A percentile compares a stretch with the other conserved stretches of the same genome.
Conservation (phyloP, 371 early-diverging fungal species). For the Coelomomyces lativittatus region DNA sequence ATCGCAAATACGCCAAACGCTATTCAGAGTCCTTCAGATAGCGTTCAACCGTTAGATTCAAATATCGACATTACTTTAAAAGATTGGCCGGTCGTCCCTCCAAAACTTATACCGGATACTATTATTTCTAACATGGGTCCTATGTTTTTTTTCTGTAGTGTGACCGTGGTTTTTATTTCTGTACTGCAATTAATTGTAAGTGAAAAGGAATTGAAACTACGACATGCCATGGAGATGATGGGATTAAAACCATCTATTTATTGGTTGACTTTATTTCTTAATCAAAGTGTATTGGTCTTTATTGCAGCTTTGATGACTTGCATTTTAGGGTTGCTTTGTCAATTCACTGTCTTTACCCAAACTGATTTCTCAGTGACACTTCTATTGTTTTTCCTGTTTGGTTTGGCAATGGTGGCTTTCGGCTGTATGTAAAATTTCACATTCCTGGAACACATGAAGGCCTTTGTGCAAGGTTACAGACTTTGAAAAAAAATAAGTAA, state of each 20-base stretch:
- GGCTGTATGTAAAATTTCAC: constrained; percentile 27
- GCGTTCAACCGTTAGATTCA: constrained; percentile 1
- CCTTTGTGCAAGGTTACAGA: neutral
- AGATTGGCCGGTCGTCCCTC: constrained; percentile 47
- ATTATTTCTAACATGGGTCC: constrained; percentile 32
- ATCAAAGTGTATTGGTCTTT: constrained; percentile 25
- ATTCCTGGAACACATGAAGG: neutral
- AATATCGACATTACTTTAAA: constrained; percentile 27
- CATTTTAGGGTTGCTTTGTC: constrained; percentile 34
- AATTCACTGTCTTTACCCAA: constrained; percentile 36
- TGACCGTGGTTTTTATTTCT: constrained; percentile 22
- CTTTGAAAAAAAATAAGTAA: too few species aligned
- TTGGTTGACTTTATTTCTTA: constrained; percentile 41
- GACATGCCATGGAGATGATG: constrained; percentile 54
- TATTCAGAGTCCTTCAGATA: neutral
- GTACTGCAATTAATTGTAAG: constrained; percentile 44
- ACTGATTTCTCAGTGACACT: constrained; percentile 27
- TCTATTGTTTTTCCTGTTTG: constrained; percentile 49
- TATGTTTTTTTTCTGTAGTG: constrained; percentile 50
- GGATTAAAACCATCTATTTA: constrained; percentile 39
- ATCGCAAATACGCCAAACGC: neutral
- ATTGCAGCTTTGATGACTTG: constrained; percentile 33
- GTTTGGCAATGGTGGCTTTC: constrained; percentile 44
- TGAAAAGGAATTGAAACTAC: constrained; percentile 47
- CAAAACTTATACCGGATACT: constrained; percentile 17